phyloP scores from a whole-genome alignment of 2,329 filamentous ascomycete genomes.

The Aspergillus tanneri region DNA sequence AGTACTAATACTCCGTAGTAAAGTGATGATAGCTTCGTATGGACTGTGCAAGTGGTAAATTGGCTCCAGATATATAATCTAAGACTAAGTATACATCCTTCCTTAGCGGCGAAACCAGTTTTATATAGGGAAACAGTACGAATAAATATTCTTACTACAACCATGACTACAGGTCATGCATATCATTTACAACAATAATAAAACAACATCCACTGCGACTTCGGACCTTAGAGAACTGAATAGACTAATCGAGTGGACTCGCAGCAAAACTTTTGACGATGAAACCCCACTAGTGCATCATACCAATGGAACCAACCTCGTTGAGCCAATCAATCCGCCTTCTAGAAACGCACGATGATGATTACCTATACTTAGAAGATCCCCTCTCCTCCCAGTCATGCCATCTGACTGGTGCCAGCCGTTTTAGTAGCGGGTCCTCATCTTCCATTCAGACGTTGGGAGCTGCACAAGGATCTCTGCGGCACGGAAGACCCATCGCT shows the following conservation, averaged over 20 bases:
- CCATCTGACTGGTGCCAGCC: neutral
- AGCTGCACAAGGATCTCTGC: conserved; percentile 2
- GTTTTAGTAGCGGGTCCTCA: neutral
- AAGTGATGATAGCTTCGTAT: no score
- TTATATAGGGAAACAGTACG: no score
- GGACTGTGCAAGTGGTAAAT: no score
- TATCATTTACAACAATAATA: neutral
- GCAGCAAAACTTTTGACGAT: neutral
- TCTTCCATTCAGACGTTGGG: neutral
- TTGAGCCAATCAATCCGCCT: neutral
- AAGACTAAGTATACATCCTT: no score
- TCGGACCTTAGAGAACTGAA: neutral
- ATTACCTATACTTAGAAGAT: neutral
- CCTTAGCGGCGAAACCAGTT: no score
- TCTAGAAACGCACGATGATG: conserved; percentile 2
- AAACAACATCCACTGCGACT: neutral
- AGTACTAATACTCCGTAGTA: no score
- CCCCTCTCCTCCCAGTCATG: neutral
- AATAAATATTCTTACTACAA: no score
- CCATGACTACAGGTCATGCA: neutral
- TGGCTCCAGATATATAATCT: no score
- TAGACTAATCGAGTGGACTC: neutral
- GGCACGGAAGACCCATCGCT: conserved; percentile 10
- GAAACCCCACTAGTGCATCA: neutral
- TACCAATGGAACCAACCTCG: neutral